These are phyloP conservation scores for Chaetomium fimeti DNA, from an alignment of 495 filamentous ascomycete genomes.

Conservation along the genomic window DNA sequence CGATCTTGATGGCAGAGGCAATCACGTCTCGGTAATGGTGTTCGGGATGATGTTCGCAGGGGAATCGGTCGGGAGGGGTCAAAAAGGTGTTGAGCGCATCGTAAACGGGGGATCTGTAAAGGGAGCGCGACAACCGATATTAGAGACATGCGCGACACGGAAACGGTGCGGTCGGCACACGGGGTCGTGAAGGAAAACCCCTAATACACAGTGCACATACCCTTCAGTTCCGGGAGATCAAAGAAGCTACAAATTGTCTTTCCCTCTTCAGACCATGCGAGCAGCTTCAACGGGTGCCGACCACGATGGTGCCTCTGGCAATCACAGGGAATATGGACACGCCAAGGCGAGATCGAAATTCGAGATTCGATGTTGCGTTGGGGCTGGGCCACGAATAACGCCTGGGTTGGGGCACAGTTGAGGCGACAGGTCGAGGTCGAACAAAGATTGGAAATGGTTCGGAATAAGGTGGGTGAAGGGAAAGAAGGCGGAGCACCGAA, in stretches of 20 bases:
- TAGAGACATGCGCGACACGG: slow-evolving; percentile 11
- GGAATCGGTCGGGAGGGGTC: slow-evolving; percentile 17
- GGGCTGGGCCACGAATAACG: not conserved
- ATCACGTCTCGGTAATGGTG: not conserved
- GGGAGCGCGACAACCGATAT: slow-evolving; percentile 6
- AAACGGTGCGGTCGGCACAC: not conserved
- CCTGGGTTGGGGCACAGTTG: not conserved
- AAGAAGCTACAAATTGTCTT: not conserved
- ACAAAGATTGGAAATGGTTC: slow-evolving; percentile 10
- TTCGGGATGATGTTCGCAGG: not conserved
- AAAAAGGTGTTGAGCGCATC: slow-evolving; percentile 19
- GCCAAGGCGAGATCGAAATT: slow-evolving; percentile 12
- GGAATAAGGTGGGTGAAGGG: slow-evolving; percentile 17
- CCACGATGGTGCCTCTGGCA: not conserved
- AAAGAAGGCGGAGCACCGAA: slow-evolving; percentile 26
- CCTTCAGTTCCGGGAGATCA: not conserved
- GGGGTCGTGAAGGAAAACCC: not conserved
- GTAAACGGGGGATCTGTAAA: slow-evolving; percentile 15
- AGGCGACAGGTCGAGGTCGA: not conserved
- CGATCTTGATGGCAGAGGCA: not conserved
- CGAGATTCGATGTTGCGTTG: not conserved
- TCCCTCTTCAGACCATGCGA: not conserved
- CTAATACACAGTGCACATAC: slow-evolving; percentile 1
- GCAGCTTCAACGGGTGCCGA: not conserved
- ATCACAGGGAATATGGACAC: not conserved